These are phyloP conservation scores for Candida patagonica DNA, from an alignment of 805 yeast species.

Conservation along the genomic window DNA sequence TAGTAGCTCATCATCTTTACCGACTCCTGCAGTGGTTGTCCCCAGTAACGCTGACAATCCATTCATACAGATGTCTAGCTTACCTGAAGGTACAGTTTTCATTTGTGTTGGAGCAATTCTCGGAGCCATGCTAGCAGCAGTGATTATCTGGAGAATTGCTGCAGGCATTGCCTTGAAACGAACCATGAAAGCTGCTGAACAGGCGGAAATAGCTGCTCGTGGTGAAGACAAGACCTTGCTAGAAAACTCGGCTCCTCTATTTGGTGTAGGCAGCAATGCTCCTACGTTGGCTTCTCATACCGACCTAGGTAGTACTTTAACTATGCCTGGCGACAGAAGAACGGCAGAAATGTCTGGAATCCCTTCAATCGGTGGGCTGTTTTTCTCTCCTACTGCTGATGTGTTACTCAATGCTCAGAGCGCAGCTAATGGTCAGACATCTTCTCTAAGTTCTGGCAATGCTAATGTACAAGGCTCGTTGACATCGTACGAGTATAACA, in stretches of 20 bases:
- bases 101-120: constrained; percentile 69
- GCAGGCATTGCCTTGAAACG: constrained; percentile 39
- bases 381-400: constrained; percentile 74
- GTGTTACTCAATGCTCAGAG: constrained; percentile 40
- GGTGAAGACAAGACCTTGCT: constrained; percentile 8
- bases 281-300: not conserved
- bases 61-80: constrained; percentile 39
- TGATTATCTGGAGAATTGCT: constrained; percentile 44
- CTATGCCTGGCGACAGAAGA: not conserved
- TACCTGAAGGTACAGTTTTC: constrained; percentile 73
- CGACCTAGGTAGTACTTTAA: not conserved
- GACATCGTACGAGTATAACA: no score
- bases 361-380: constrained; percentile 30
- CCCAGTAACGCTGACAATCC: constrained; percentile 62
- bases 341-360: constrained; percentile 5
- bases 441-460: constrained; percentile 4
- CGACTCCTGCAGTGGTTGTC: constrained; percentile 43
- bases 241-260: not conserved
- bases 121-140: constrained; percentile 45
- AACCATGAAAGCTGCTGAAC: constrained; percentile 39
- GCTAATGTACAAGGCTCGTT: constrained; percentile 3
- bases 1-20: constrained; percentile 6
- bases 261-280: constrained; percentile 1
- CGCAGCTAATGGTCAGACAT: constrained; percentile 8
- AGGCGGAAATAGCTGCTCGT: constrained; percentile 2